Evolutionary conservation across 73 alveolate genomes (phyloP).

Genomic region (Paramecium sexaurelia): DNA sequence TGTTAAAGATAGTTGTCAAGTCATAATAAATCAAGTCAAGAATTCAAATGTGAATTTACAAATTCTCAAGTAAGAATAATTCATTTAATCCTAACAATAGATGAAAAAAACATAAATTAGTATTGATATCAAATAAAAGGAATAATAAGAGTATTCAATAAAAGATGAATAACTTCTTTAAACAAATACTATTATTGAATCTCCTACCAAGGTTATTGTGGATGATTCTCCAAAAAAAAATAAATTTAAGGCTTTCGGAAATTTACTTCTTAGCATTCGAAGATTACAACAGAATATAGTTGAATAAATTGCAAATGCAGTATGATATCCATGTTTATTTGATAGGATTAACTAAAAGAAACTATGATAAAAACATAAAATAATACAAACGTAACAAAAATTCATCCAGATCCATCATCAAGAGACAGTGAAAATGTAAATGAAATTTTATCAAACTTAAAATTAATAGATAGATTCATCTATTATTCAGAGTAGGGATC

Average conservation of each 20-base stretch:
- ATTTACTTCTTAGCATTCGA: background rate
- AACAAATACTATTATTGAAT: background rate
- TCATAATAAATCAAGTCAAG: background rate
- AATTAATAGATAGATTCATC: conserved; percentile 23
- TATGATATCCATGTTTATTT: background rate
- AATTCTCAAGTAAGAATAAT: background rate
- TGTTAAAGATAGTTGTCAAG: background rate
- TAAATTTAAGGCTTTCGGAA: conserved; percentile 28
- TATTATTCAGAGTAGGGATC: conserved; percentile 13
- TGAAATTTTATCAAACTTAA: background rate
- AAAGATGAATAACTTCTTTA: background rate
- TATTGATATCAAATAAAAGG: background rate
- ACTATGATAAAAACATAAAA: background rate
- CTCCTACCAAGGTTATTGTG: background rate
- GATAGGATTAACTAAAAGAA: background rate
- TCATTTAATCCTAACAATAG: background rate
- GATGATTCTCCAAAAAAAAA: conserved; percentile 7
- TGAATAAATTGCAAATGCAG: background rate
- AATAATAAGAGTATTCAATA: background rate
- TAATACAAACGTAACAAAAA: background rate
- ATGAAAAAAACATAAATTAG: background rate
- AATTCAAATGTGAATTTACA: background rate
- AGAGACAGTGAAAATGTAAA: background rate
- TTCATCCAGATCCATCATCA: background rate
- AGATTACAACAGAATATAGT: background rate